Base-by-base conservation (phyloP, 495 filamentous ascomycete species). In the Physcia stellaris region DNA sequence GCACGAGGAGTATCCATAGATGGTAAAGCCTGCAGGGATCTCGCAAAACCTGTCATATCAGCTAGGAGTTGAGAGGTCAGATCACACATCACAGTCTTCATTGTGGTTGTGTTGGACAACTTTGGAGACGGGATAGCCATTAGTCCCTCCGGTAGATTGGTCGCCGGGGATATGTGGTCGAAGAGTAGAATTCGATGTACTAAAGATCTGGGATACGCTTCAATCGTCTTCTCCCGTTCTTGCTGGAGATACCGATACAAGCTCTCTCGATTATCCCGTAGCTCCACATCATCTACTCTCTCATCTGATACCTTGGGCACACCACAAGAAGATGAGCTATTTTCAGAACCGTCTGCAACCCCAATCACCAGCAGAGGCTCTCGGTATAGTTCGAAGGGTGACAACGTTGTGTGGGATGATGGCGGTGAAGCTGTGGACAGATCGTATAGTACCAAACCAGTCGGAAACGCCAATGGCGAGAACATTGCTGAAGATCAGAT, bases 401-500 rank as follows among this genome's bases (percentile, higher is more conserved):
- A 80, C 22, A 88, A 57, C 16, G 80, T 71, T 13, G 85, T 61
- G 53, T 87, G 85, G 26, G 83, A 80, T 24, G 80, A 68, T 24
- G 83, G 71, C 34, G 85, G 76, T 45, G 82, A 64, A 43, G 83
- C 79, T 35, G 80, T 84, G 27, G 82, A 79, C 37, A 95, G 67
- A 54, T 94, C 81, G 68, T 92, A 95, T 44, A 95, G 71, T 46
- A 99, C 79, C 46, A 78, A 74, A 39, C 90, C 90, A 42, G 75
- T 74, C 6, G 88, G 88, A 55, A 93, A 96, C 2, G 85, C 86
- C 46, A 93, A 66, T 19, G 90, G 90, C 30, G 86, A 92, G 56
- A 98, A 94, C 79, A 93, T 87, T 51, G 86, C 87, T 94, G 43
- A 24, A n/a, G n/a, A n/a, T n/a, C n/a, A n/a, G n/a, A n/a, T n/a